phyloP scores from a whole-genome alignment of 306 rosid genomes.

The Dryas drummondii region DNA sequence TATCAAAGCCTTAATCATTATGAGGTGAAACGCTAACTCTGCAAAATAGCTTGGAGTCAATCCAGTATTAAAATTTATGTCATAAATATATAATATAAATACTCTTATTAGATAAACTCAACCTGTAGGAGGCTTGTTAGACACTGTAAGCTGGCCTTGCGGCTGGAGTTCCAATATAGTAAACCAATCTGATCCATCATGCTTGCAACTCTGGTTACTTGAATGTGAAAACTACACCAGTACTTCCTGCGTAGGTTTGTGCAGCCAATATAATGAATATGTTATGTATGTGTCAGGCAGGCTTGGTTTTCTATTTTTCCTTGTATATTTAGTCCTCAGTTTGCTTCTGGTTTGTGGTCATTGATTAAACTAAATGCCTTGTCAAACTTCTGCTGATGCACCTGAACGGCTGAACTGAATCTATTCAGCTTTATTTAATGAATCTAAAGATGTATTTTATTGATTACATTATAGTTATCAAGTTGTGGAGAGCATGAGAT shows the following conservation, averaged over 20 bases:
- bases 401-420: not conserved
- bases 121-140: not conserved
- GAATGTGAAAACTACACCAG: not conserved
- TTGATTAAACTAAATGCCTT: not conserved
- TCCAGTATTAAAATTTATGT: not conserved
- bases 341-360: not conserved
- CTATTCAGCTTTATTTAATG: not conserved
- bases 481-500: conserved; percentile 95
- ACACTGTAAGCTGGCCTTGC: not conserved
- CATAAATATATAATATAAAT: not conserved
- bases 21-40: not conserved
- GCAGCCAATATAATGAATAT: not conserved
- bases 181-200: not conserved
- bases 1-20: not conserved
- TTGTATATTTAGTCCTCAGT: not conserved
- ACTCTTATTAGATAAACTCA: not conserved
- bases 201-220: not conserved
- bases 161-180: not conserved
- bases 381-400: not conserved
- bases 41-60: not conserved
- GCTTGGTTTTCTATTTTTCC: not conserved
- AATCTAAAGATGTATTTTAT: conserved; percentile 15
- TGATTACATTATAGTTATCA: conserved; percentile 67
- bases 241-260: not conserved
- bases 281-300: not conserved